These are phyloP conservation scores for Talaromyces borbonicus DNA, from an alignment of 495 filamentous ascomycete genomes.

Conservation along the genomic window DNA sequence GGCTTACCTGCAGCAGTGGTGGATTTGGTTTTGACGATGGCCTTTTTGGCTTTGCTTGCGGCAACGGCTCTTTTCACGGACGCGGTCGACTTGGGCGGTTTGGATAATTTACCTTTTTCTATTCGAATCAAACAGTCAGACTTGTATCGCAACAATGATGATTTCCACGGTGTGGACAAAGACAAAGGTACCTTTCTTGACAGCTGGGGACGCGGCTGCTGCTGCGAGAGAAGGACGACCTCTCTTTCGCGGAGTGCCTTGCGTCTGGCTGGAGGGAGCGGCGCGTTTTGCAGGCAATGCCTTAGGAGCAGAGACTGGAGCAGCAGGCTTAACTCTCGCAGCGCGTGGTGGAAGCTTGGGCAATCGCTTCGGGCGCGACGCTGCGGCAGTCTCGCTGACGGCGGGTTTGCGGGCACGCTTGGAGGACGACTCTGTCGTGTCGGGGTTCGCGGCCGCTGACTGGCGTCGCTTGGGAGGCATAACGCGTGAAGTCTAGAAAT, in stretches of 20 bases:
- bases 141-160: background rate
- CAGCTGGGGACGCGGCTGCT: background rate
- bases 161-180: background rate
- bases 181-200: slow-evolving; percentile 5
- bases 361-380: slow-evolving; percentile 12
- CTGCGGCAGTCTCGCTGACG: slow-evolving; percentile 12
- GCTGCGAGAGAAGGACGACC: slow-evolving; percentile 3
- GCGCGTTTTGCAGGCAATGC: slow-evolving; percentile 3
- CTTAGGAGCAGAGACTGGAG: slow-evolving; percentile 2
- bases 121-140: background rate
- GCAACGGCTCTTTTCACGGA: background rate
- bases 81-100: background rate
- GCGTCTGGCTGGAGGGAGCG: background rate
- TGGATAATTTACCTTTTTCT: background rate
- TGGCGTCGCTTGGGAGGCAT: slow-evolving; percentile 10
- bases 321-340: slow-evolving; percentile 4
- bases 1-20: slow-evolving; percentile 7
- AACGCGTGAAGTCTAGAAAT: background rate
- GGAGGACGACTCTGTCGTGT: slow-evolving; percentile 1
- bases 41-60: background rate
- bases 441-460: slow-evolving; percentile 4
- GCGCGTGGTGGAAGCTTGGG: slow-evolving; percentile 3
- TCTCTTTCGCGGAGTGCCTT: slow-evolving; percentile 3
- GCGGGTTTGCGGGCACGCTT: slow-evolving; percentile 10
- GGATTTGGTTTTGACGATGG: background rate